phyloP scores from a whole-genome alignment of 352 stramenopile species.

The Globisporangium yorkense region DNA sequence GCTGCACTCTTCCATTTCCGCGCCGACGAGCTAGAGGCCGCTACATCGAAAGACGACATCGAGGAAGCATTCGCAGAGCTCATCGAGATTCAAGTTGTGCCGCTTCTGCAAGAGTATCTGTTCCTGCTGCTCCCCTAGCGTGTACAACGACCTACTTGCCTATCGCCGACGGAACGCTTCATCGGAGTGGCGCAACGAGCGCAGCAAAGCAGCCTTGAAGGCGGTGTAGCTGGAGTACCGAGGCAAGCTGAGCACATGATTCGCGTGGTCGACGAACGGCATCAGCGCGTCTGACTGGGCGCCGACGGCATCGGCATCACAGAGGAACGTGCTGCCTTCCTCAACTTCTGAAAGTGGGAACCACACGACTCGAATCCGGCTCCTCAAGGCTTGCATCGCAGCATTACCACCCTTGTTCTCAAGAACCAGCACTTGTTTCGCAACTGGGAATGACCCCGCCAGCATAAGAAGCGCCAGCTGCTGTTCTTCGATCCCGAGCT shows the following conservation, averaged over 20 bases:
- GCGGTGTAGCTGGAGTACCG: slow-evolving; percentile 44
- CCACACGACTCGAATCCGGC: slow-evolving; percentile 3
- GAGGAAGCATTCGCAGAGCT: slow-evolving; percentile 64
- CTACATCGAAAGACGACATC: slow-evolving; percentile 42
- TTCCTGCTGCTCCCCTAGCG: slow-evolving; percentile 33
- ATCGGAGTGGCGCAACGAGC: slow-evolving; percentile 31
- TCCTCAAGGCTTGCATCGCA: not conserved
- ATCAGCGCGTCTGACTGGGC: slow-evolving; percentile 24
- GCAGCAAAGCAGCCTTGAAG: slow-evolving; percentile 44
- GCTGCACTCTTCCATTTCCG: slow-evolving; percentile 72
- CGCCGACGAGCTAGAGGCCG: slow-evolving; percentile 37
- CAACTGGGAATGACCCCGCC: slow-evolving; percentile 32
- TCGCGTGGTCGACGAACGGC: slow-evolving; percentile 31
- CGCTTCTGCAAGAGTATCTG: slow-evolving; percentile 67
- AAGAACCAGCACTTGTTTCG: slow-evolving; percentile 40
- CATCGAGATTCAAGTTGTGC: slow-evolving; percentile 62
- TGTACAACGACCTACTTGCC: not conserved
- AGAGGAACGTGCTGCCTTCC: slow-evolving; percentile 5
- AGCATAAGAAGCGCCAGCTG: slow-evolving; percentile 53
- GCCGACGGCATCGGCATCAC: slow-evolving; percentile 9
- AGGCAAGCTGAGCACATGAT: slow-evolving; percentile 37
- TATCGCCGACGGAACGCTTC: slow-evolving; percentile 29
- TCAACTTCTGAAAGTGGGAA: slow-evolving; percentile 1
- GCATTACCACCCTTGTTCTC: slow-evolving; percentile 6
- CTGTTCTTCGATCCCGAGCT: slow-evolving; percentile 58